Evolutionary conservation across 2,329 filamentous ascomycete species (phyloP).

Genomic region (Exophiala viscosa): DNA sequence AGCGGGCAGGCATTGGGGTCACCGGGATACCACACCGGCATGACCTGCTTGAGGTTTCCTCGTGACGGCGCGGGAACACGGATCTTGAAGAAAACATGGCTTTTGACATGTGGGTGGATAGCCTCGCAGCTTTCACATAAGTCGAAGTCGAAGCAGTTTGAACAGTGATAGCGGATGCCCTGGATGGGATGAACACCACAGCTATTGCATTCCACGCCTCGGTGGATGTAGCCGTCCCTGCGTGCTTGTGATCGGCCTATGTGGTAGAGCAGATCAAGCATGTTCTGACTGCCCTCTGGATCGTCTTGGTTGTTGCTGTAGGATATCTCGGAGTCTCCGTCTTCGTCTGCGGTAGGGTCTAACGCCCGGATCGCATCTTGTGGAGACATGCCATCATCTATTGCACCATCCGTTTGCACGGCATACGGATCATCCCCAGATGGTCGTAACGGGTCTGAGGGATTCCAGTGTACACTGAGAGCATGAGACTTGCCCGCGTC

Average conservation of each 20-base stretch:
- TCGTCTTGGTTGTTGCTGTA: slow-evolving; percentile 38
- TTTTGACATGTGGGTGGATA: slow-evolving; percentile 70
- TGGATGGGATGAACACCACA: slow-evolving; percentile 86
- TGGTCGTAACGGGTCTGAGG: not conserved
- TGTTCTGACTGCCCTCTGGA: slow-evolving; percentile 63
- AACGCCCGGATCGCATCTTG: slow-evolving; percentile 15
- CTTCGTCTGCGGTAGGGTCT: slow-evolving; percentile 40
- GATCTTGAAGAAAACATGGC: slow-evolving; percentile 96
- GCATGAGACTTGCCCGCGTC: slow-evolving; percentile 5
- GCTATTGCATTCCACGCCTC: slow-evolving; percentile 86
- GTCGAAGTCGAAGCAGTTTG: slow-evolving; percentile 94
- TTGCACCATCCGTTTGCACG: slow-evolving; percentile 11
- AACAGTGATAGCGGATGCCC: slow-evolving; percentile 87
- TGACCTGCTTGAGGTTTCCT: slow-evolving; percentile 69
- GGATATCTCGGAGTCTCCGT: slow-evolving; percentile 43
- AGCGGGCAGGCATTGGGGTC: slow-evolving; percentile 70
- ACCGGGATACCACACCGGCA: slow-evolving; percentile 83
- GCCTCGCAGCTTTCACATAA: slow-evolving; percentile 89
- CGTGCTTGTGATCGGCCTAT: slow-evolving; percentile 91
- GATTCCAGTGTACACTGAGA: slow-evolving; percentile 9
- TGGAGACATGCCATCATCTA: slow-evolving; percentile 9
- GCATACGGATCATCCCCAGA: not conserved
- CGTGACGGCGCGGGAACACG: slow-evolving; percentile 70
- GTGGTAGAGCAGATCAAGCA: slow-evolving; percentile 80
- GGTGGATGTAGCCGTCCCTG: slow-evolving; percentile 83